Base-by-base conservation (phyloP, 1,139 yeast species). In the Nakaseomyces delphensis region DNA sequence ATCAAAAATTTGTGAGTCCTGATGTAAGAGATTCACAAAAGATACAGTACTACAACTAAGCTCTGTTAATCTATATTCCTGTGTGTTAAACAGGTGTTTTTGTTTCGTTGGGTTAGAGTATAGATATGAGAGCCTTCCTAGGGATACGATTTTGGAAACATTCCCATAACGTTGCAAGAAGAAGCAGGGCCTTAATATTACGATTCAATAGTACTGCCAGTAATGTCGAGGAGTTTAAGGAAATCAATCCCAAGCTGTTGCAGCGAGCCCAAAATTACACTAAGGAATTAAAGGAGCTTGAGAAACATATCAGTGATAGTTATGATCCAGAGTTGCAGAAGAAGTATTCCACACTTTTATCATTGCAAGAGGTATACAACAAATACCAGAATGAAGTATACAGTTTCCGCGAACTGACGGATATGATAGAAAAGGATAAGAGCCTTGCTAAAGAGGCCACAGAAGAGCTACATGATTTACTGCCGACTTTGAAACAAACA, bases 171-270 rank as follows among this genome's bases (percentile, higher is more conserved):
- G n/a, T n/a, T n/a, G n/a, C n/a, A n/a, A n/a, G n/a, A n/a, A n/a
- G 9, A 23, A 23, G 10, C 10, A 7, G 7, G 7, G 25, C 6
- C 10, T 21, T 21, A 3, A 21, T 21, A 7, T 23, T 8, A 13
- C 16, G 31, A 28, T 28, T 14, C 15, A 15, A 29, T 11, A 29
- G 32, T 19, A 29, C 32, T 4, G 15, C 9, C 3, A 13, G 14
- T 8, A 6, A 8, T 4, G 3, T 10, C 10, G 35, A 18, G 20
- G 39, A 24, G 23, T 43, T 45, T 13, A 33, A 41, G 5, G 62
- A 59, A 27, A 48, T 81, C 11, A 83, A 78, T 51, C 86, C 89
- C 0, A 64, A 78, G 3, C 64, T 85, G n/a, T 50, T 79, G 33
- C 65, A 76, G 52, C 69, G 85, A 55, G 93, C 93, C 0, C 71